Conservation (phyloP, 352 stramenopile species). For the Blastocystis sp. region DNA sequence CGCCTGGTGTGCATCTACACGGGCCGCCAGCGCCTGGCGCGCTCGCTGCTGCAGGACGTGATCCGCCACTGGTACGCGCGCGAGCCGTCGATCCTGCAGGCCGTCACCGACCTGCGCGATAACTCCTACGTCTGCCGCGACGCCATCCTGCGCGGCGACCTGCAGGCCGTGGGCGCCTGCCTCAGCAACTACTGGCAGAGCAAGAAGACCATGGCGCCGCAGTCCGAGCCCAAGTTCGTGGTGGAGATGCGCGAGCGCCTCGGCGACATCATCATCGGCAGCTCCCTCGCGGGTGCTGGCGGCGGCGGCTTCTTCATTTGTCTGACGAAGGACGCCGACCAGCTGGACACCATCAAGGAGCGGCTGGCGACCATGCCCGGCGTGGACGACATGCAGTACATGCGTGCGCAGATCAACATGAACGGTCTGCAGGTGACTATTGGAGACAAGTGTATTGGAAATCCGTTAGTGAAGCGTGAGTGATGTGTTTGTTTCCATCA, state of each 20-base stretch:
- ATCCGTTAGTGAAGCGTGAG: slow-evolving; percentile 56
- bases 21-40: slow-evolving; percentile 59
- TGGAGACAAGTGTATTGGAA: slow-evolving; percentile 59
- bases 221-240: slow-evolving; percentile 69
- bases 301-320: slow-evolving; percentile 70
- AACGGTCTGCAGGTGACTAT: slow-evolving; percentile 65
- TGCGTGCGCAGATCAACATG: slow-evolving; percentile 63
- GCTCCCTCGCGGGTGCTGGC: slow-evolving; percentile 58
- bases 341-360: slow-evolving; percentile 61
- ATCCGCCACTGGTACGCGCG: slow-evolving; percentile 70
- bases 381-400: slow-evolving; percentile 61
- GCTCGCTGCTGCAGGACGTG: slow-evolving; percentile 68
- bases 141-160: slow-evolving; percentile 40
- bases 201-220: slow-evolving; percentile 70
- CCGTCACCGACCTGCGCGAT: slow-evolving; percentile 48
- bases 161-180: slow-evolving; percentile 48
- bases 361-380: background rate
- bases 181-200: slow-evolving; percentile 68
- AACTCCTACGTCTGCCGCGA: slow-evolving; percentile 48
- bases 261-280: slow-evolving; percentile 50
- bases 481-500: background rate
- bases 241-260: slow-evolving; percentile 61
- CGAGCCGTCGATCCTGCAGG: slow-evolving; percentile 60
- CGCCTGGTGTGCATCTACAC: slow-evolving; percentile 70
- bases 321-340: slow-evolving; percentile 58